Conservation (phyloP, 2,329 filamentous ascomycete species). For the Falciphora oryzae region DNA sequence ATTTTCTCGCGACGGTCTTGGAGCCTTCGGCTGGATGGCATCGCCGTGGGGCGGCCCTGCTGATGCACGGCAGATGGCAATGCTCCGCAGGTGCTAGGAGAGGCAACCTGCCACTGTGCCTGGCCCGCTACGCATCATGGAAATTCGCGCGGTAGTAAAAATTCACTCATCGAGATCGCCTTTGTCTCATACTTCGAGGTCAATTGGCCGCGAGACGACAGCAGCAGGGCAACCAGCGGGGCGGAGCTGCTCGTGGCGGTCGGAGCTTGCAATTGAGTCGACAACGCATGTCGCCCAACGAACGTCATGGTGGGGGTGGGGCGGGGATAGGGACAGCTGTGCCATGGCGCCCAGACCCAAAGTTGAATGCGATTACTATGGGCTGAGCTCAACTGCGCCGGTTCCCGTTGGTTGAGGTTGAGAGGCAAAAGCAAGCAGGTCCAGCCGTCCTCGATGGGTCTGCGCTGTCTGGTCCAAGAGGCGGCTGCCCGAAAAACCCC, state of each 20-base stretch:
- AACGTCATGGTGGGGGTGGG: neutral
- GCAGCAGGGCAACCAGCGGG: neutral
- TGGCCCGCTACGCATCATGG: neutral
- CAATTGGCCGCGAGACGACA: neutral
- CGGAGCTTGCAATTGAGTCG: neutral
- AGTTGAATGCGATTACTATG: neutral
- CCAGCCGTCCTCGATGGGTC: neutral
- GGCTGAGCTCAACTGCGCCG: neutral
- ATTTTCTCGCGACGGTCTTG: neutral
- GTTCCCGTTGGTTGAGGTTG: conserved; percentile 1
- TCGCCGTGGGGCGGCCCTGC: neutral
- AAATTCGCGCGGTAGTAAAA: neutral
- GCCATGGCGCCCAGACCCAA: too few species aligned
- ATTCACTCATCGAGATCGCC: neutral
- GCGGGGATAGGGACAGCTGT: neutral
- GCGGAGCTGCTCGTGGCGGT: neutral
- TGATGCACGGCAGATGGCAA: neutral
- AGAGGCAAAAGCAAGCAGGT: neutral
- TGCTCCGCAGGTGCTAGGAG: too few species aligned
- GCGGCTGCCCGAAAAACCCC: conserved; percentile 1
- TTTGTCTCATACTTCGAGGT: too few species aligned
- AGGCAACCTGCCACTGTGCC: neutral
- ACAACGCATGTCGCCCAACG: neutral
- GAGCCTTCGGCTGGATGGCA: neutral
- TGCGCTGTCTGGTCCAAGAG: neutral